Conservation (phyloP, 2,329 filamentous ascomycete genomes). For the Phyllosticta paracitricarpa region DNA sequence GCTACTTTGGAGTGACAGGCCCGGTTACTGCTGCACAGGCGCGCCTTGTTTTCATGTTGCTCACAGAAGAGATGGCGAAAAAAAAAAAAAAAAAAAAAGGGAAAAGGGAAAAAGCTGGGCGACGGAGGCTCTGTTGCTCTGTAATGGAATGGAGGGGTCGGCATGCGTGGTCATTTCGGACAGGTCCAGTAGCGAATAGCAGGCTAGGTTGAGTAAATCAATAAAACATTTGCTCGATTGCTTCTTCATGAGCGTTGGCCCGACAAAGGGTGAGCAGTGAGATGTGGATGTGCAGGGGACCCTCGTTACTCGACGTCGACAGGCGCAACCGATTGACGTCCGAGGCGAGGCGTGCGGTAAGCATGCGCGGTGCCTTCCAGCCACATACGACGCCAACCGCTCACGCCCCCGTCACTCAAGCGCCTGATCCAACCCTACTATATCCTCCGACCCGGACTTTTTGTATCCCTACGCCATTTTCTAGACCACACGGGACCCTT, state of each 20-base stretch:
- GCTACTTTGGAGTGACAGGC: neutral
- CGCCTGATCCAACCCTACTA: neutral
- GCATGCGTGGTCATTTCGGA: neutral
- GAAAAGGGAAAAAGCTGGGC: neutral
- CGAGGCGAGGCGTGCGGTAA: neutral
- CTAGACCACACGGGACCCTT: neutral
- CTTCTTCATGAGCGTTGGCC: neutral
- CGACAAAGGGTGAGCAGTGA: no score
- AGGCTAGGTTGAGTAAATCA: neutral
- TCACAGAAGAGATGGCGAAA: neutral
- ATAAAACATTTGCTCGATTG: neutral
- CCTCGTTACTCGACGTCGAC: neutral
- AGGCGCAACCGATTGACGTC: neutral
- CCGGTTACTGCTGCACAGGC: neutral
- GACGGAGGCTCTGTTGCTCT: neutral
- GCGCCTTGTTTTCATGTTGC: neutral
- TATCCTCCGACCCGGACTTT: neutral
- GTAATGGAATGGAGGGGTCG: neutral
- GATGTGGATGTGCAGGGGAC: neutral
- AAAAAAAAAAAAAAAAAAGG: neutral
- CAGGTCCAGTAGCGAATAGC: neutral
- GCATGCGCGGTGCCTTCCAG: neutral
- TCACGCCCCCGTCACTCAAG: neutral
- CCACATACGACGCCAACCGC: neutral
- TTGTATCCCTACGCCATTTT: neutral